phyloP scores from a whole-genome alignment of 2,329 filamentous ascomycete species.

The Penicillium nordicum region DNA sequence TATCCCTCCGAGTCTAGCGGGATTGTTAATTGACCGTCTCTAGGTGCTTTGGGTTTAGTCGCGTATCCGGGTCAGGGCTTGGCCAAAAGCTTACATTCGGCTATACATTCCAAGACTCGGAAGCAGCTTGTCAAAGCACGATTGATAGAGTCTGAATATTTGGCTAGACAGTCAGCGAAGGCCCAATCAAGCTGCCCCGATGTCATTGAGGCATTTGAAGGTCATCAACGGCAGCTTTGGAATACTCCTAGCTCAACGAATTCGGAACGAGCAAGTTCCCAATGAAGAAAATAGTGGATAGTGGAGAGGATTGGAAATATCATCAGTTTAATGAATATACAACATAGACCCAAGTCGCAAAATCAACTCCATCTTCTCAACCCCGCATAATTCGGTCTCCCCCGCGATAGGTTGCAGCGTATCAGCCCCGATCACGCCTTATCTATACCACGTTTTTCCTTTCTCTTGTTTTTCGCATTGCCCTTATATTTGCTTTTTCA shows the following conservation, averaged over 20 bases:
- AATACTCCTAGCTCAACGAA: background rate
- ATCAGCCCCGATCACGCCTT: background rate
- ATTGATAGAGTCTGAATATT: constrained; percentile 19
- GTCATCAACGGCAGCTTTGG: background rate
- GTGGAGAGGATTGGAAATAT: background rate
- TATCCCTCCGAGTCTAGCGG: background rate
- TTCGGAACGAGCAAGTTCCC: background rate
- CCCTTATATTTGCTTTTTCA: background rate
- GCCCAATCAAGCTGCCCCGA: constrained; percentile 1
- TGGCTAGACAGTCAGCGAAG: constrained; percentile 2
- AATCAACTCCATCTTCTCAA: background rate
- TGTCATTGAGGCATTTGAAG: constrained; percentile 12
- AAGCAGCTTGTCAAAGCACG: constrained; percentile 24
- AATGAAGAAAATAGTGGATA: background rate
- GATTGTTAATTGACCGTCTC: background rate
- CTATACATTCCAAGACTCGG: constrained; percentile 24
- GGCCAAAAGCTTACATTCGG: constrained; percentile 31
- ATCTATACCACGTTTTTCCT: background rate
- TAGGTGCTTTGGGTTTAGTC: constrained; percentile 29
- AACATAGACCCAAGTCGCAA: no score
- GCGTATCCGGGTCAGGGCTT: constrained; percentile 35
- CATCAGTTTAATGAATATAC: background rate
- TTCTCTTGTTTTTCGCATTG: background rate
- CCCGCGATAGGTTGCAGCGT: background rate
- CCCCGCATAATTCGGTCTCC: background rate